phyloP scores from a whole-genome alignment of 371 early-diverging fungal species.

The Nematocida sp. region DNA sequence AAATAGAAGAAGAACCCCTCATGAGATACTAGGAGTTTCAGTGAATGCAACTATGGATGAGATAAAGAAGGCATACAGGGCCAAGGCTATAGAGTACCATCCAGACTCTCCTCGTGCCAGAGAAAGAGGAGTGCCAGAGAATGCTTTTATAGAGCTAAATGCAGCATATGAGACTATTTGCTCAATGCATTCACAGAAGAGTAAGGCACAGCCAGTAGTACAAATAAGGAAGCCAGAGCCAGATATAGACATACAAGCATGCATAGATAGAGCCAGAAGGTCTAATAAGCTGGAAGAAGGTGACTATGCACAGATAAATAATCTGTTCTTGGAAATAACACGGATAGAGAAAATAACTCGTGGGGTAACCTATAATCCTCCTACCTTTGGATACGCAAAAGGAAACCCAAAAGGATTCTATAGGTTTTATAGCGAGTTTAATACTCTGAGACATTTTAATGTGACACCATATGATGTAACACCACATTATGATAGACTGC shows the following conservation, averaged over 20 bases:
- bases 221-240: constrained; percentile 30
- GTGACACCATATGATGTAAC: constrained; percentile 34
- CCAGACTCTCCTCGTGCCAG: constrained; percentile 75
- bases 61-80: constrained; percentile 89
- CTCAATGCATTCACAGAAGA: neutral
- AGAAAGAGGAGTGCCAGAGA: constrained; percentile 74
- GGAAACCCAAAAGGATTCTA: constrained; percentile 41
- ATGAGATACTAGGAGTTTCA: constrained; percentile 72
- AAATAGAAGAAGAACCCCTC: constrained; percentile 40
- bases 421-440: constrained; percentile 26
- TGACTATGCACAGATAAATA: constrained; percentile 36
- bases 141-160: constrained; percentile 56
- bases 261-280: constrained; percentile 9
- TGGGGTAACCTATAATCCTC: constrained; percentile 18
- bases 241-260: constrained; percentile 32
- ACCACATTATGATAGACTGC: neutral
- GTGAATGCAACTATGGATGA: constrained; percentile 73
- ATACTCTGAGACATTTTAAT: constrained; percentile 36
- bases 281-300: constrained; percentile 32
- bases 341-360: constrained; percentile 30
- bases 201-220: neutral
- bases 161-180: constrained; percentile 49
- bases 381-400: constrained; percentile 49
- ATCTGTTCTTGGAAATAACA: constrained; percentile 29
- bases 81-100: constrained; percentile 83